These are phyloP conservation scores for Suillus subluteus DNA, from an alignment of 768 basidiomycete genomes.

Conservation along the genomic window DNA sequence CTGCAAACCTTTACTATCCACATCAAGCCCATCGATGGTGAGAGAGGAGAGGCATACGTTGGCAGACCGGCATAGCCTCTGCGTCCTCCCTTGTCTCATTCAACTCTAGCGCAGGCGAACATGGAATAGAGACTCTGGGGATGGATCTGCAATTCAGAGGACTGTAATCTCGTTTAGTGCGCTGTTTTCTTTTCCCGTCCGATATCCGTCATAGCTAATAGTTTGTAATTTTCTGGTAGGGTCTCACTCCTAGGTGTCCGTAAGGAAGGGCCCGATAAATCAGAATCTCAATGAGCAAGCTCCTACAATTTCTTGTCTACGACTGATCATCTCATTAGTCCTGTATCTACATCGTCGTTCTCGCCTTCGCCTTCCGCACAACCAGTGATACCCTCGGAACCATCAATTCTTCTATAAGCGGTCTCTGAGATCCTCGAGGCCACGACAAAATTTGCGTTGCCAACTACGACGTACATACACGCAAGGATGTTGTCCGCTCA, in stretches of 20 bases:
- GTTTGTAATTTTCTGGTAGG: neutral
- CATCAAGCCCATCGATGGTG: conserved; percentile 43
- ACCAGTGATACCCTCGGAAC: neutral
- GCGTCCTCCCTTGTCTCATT: neutral
- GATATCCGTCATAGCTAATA: neutral
- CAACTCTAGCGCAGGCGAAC: neutral
- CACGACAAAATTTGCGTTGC: conserved; percentile 61
- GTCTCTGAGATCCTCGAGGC: conserved; percentile 64
- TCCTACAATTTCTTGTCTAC: neutral
- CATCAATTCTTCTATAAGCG: conserved; percentile 54
- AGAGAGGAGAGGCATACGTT: conserved; percentile 59
- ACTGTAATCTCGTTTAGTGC: neutral
- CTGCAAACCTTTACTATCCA: conserved; percentile 82
- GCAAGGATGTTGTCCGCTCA: conserved; percentile 48
- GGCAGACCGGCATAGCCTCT: conserved; percentile 41
- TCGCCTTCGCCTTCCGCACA: neutral
- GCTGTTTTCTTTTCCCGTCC: neutral
- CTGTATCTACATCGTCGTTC: neutral
- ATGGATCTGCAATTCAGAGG: neutral
- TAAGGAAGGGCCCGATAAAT: neutral
- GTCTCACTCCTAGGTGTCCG: neutral
- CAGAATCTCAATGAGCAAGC: neutral
- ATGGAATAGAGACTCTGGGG: neutral
- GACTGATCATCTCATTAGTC: neutral
- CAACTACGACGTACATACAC: conserved; percentile 59